Evolutionary conservation across 1,284 basidiomycete genomes (phyloP).

Genomic region (Porodaedalea pini): DNA sequence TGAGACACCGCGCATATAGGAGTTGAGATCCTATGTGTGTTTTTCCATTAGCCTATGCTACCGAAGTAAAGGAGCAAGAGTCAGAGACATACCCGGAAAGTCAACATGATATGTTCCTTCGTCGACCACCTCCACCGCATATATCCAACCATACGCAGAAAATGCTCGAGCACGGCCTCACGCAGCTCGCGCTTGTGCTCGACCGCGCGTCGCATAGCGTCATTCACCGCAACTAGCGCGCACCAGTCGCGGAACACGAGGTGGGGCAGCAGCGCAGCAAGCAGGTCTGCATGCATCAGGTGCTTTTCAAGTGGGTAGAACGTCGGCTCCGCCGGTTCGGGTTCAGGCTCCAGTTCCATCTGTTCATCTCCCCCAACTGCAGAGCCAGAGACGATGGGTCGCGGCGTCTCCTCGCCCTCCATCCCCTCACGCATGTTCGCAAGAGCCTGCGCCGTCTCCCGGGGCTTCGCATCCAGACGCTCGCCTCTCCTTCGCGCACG

Average conservation of each 20-base stretch:
- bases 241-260: constrained; percentile 69
- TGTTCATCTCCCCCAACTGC: constrained; percentile 9
- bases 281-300: constrained; percentile 45
- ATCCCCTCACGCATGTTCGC: constrained; percentile 12
- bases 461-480: constrained; percentile 39
- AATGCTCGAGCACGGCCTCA: constrained; percentile 65
- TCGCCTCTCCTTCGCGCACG: constrained; percentile 40
- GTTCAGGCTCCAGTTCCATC: constrained; percentile 27
- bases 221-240: constrained; percentile 50
- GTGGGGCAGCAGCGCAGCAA: constrained; percentile 50
- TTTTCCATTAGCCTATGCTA: constrained; percentile 15
- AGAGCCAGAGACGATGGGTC: neutral
- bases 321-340: constrained; percentile 33
- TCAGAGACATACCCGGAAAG: constrained; percentile 47
- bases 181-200: constrained; percentile 47
- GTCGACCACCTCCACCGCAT: constrained; percentile 56
- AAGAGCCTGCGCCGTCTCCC: constrained; percentile 27
- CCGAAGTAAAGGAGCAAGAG: neutral
- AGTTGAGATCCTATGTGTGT: constrained; percentile 57
- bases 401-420: neutral
- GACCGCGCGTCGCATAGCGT: constrained; percentile 46
- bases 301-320: constrained; percentile 52
- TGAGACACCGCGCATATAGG: constrained; percentile 74
- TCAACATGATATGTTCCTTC: constrained; percentile 55
- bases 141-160: constrained; percentile 67